A percentile compares a stretch with the other conserved stretches of the same genome.
These are phyloP conservation scores for Magnaporthiopsis incrustans DNA, from an alignment of 2,329 filamentous ascomycete species.

Conservation along the genomic window DNA sequence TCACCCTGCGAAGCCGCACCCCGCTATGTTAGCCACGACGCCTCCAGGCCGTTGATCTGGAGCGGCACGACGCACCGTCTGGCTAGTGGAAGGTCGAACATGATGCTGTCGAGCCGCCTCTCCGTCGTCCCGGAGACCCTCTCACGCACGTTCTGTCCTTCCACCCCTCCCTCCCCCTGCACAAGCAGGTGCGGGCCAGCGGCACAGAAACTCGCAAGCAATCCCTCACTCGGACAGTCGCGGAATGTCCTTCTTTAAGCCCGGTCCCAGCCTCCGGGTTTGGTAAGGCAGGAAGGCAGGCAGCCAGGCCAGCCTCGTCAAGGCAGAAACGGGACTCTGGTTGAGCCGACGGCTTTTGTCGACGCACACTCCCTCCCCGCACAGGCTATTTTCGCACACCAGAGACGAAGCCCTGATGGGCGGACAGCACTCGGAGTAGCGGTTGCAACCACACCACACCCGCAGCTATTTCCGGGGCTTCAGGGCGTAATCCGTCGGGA, in stretches of 20 bases:
- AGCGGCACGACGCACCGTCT: conserved; percentile 34
- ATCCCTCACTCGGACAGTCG: not conserved
- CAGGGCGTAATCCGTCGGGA: not conserved
- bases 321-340: no score
- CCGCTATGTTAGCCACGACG: conserved; percentile 9
- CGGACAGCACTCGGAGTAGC: not conserved
- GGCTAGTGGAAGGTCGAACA: conserved; percentile 45
- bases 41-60: not conserved
- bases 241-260: not conserved
- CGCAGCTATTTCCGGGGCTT: not conserved
- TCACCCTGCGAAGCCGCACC: conserved; percentile 32
- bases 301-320: not conserved
- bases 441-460: not conserved
- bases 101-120: conserved; percentile 16
- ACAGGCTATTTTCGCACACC: not conserved
- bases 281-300: no score
- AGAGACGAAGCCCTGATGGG: not conserved
- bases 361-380: not conserved
- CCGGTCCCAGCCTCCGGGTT: not conserved
- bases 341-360: not conserved
- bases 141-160: no score
- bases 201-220: no score
- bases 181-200: no score
- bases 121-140: no score
- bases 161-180: no score